Percentiles rank a stretch among this genome's conserved stretches.
Conservation (phyloP, 2,329 filamentous ascomycete species). For the Bipolaris gigantea region DNA sequence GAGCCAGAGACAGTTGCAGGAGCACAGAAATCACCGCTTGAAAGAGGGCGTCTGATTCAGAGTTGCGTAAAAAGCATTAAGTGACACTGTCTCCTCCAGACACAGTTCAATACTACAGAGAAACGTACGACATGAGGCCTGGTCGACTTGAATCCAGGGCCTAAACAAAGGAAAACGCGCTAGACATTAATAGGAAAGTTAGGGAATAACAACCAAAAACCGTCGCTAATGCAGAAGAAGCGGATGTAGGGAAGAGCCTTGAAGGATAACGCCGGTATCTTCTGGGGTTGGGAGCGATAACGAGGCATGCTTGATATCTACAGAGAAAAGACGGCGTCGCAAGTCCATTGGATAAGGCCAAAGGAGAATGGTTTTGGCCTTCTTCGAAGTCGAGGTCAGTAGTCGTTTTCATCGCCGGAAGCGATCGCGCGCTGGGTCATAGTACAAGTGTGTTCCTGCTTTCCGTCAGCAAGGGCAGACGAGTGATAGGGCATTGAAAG, state of each 20-base stretch:
- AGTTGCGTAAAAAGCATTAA: not conserved
- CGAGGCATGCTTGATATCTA: constrained; percentile 24
- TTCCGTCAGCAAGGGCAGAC: constrained; percentile 3
- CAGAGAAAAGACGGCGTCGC: constrained; percentile 13
- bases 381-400: not conserved
- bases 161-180: not conserved
- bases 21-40: not conserved
- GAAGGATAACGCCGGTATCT: constrained; percentile 11
- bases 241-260: not conserved
- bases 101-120: not conserved
- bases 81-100: not conserved
- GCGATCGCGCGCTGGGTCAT: constrained; percentile 27
- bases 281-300: not conserved
- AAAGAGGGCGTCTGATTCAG: not conserved
- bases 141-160: not conserved
- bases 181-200: not conserved
- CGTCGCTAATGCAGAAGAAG: not conserved
- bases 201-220: not conserved
- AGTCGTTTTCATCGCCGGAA: constrained; percentile 18
- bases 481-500: not conserved
- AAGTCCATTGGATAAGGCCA: not conserved
- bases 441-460: constrained; percentile 20
- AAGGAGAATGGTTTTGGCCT: not conserved
- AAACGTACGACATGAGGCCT: not conserved
- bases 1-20: not conserved